Percentiles rank a stretch among this genome's conserved stretches.
Evolutionary conservation across 2,329 filamentous ascomycete species (phyloP).

Genomic region (Colletotrichum melonis): DNA sequence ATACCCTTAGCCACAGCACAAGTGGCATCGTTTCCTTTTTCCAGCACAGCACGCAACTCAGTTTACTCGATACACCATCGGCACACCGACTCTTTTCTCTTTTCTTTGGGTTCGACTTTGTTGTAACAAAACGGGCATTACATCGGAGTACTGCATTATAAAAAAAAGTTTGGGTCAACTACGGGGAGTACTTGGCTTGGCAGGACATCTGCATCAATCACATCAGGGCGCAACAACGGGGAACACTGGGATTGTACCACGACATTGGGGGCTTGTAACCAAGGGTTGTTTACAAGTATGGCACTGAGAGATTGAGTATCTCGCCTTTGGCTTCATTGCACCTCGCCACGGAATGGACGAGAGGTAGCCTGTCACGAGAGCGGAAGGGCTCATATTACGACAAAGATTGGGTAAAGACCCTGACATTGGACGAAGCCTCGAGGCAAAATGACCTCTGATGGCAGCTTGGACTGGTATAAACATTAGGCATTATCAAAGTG

Average conservation of each 20-base stretch:
- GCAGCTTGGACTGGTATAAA: conserved; percentile 9
- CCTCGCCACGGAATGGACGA: conserved; percentile 13
- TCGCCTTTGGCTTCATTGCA: conserved; percentile 1
- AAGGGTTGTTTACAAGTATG: conserved; percentile 48
- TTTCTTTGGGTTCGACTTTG: conserved; percentile 37
- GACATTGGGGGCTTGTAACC: conserved; percentile 21
- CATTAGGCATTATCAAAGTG: conserved; percentile 5
- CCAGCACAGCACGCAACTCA: conserved; percentile 45
- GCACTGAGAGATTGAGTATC: conserved; percentile 37
- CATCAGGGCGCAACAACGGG: conserved; percentile 44
- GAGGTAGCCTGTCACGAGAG: conserved; percentile 1
- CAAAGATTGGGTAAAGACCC: background rate
- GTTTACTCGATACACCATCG: conserved; percentile 39
- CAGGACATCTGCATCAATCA: conserved; percentile 40
- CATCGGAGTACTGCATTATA: conserved; percentile 62
- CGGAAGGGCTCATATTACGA: background rate
- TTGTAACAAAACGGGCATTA: conserved; percentile 61
- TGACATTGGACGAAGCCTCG: conserved; percentile 1
- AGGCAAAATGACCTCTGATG: background rate
- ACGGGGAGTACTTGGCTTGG: conserved; percentile 42
- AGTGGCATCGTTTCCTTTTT: conserved; percentile 33
- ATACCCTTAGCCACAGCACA: conserved; percentile 37
- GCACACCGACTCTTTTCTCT: conserved; percentile 37
- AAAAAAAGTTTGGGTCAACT: conserved; percentile 44
- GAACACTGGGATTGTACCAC: conserved; percentile 30